Evolutionary conservation across 2,329 filamentous ascomycete species (phyloP), one percentile per base, ranked within the genome.

Genomic region (Fusarium scirpi): DNA sequence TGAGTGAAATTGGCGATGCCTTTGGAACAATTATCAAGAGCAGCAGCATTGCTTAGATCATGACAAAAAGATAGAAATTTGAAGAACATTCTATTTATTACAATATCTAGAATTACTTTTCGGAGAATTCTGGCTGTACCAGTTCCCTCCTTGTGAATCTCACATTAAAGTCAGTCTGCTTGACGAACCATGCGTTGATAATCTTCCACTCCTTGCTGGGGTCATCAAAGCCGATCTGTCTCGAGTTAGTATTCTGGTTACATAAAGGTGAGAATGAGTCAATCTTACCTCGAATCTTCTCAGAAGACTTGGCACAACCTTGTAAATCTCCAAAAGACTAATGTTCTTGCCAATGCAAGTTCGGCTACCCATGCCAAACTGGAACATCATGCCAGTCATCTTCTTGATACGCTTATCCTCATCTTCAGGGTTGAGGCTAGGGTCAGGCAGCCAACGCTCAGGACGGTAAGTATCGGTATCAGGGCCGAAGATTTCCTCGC

Each of bases 301-400:
- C 16, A 75, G 20, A 2, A 75, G 72, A 70, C 73, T 75, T 6
- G 88, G 88, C 25, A 90, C 85, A 49, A 90, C 74, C 81, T 90
- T 90, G 77, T 90, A 89, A 61, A 90, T 88, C 82, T 90, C 88
- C 72, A 90, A 70, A 73, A 90, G 70, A 65, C 85, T 87, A 49
- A 90, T 90, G 65, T 90, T 90, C 84, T 89, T 90, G 46, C 91
- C 91, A 80, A 84, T 91, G 72, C 91, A 93, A 3, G 91, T 92
- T 73, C 91, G 81, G 13, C 87, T 86, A 0, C 91, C 91, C 79
- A 91, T 91, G 3, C 91, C 91, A 77, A 93, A 93, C 71, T 92
- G 90, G 74, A 76, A 73, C 75, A 76, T 76, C 55, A 69, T 73
- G 8, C 75, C 73, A 0, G 57, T 73, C 75, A 76, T 76, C 51